Percentiles rank a stretch among this genome's conserved stretches.
These are phyloP conservation scores for Monilinia laxa DNA, from an alignment of 2,329 filamentous ascomycete genomes.

Conservation along the genomic window DNA sequence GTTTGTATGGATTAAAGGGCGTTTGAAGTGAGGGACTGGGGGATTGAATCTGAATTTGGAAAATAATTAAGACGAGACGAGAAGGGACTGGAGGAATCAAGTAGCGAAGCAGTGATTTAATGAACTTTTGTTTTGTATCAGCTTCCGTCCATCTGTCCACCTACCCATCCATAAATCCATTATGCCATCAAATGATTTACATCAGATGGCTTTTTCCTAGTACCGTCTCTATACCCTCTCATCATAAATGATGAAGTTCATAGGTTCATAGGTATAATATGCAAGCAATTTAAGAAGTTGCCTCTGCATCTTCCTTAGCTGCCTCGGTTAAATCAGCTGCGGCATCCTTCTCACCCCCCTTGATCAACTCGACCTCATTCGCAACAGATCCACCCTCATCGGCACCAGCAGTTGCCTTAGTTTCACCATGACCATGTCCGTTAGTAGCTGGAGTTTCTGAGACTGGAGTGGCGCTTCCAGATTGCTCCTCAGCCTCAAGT, in stretches of 20 bases:
- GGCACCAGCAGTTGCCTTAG: conserved; percentile 41
- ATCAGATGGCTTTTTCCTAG: not conserved
- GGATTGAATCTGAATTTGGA: no score
- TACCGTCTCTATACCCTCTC: no score
- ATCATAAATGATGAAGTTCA: not conserved
- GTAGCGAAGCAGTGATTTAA: not conserved
- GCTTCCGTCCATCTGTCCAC: not conserved
- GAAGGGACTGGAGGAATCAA: not conserved
- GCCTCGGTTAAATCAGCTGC: conserved; percentile 60
- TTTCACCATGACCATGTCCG: conserved; percentile 52
- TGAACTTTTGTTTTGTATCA: conserved; percentile 5
- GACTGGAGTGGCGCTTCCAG: conserved; percentile 38
- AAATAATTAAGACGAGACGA: not conserved
- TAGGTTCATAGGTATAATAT: not conserved
- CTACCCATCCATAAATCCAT: not conserved
- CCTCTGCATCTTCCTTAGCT: conserved; percentile 54
- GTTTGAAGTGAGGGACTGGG: not conserved
- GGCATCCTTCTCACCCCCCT: conserved; percentile 58
- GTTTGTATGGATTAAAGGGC: not conserved
- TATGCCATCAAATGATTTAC: not conserved
- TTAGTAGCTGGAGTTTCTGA: conserved; percentile 49
- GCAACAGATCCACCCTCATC: conserved; percentile 36
- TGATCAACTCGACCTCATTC: conserved; percentile 38
- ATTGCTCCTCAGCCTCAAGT: conserved; percentile 68
- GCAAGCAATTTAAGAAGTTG: conserved; percentile 7